A percentile compares a stretch with the other conserved stretches of the same genome.
Evolutionary conservation across 352 stramenopile genomes (phyloP).

Genomic region (Phytophthora sp.): DNA sequence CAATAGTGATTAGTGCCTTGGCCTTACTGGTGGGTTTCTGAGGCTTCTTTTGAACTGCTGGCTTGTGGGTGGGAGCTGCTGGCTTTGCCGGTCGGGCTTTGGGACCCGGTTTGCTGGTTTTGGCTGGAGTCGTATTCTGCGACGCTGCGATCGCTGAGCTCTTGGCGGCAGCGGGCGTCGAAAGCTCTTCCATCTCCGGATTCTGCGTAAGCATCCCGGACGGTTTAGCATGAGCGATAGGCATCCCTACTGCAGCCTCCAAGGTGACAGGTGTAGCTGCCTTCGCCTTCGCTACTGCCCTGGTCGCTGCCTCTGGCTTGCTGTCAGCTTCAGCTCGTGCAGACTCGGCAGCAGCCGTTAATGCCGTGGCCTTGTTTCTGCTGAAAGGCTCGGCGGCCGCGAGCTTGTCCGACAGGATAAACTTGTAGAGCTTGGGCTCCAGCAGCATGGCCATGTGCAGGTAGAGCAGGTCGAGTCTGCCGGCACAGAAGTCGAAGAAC

Average conservation of each 20-base stretch:
- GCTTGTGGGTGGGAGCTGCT: slow-evolving; percentile 2
- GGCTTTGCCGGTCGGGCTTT: slow-evolving; percentile 27
- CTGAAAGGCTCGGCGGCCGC: slow-evolving; percentile 16
- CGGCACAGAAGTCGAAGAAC: slow-evolving; percentile 69
- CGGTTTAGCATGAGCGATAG: not conserved
- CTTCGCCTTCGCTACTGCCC: not conserved
- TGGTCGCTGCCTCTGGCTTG: slow-evolving; percentile 5
- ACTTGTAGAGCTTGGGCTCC: slow-evolving; percentile 52
- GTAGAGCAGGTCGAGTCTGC: slow-evolving; percentile 68
- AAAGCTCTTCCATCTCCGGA: slow-evolving; percentile 38
- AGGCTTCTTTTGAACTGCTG: slow-evolving; percentile 25
- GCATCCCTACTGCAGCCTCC: not conserved
- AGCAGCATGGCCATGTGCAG: slow-evolving; percentile 71
- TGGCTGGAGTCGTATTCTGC: slow-evolving; percentile 5
- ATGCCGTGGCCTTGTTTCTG: slow-evolving; percentile 12
- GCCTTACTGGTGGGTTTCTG: slow-evolving; percentile 25
- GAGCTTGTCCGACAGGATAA: slow-evolving; percentile 50
- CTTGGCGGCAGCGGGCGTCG: not conserved
- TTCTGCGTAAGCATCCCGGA: slow-evolving; percentile 32
- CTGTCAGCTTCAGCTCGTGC: not conserved
- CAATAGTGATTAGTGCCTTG: slow-evolving; percentile 9
- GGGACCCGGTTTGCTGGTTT: slow-evolving; percentile 5
- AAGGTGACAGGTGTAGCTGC: not conserved
- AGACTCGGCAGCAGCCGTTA: not conserved
- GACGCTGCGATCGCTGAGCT: not conserved